Base-by-base conservation (phyloP, 2,329 filamentous ascomycete species). In the Botrytis aclada region DNA sequence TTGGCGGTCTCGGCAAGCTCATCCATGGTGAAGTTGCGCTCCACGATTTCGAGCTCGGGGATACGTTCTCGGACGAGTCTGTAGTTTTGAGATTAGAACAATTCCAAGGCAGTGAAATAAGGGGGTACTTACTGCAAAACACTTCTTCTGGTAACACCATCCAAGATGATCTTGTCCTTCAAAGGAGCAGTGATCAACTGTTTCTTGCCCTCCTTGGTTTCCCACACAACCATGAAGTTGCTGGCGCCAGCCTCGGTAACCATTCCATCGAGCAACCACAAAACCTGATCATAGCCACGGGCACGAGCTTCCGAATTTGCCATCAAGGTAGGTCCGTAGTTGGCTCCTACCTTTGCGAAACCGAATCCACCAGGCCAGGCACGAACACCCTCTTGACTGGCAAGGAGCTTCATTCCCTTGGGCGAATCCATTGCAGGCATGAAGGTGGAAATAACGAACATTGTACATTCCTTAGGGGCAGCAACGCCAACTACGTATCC, bases 311-410 rank as follows among this genome's bases (percentile, higher is more conserved):
- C 92, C 29, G 87, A 87, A 66, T 94, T 94, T 5, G 93, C 93
- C 71, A 93, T 86, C 71, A 98, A 86, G 32, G 89, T 91, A 29
- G 95, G 95, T 0, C 95, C 95, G 82, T 97, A 98, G 85, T 97
- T 98, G 74, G 95, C 95, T 71, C 95, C 95, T 47, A 98, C 88
- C 84, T 98, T 98, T 74, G 94, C 94, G 80, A 92, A 95, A 0
- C 95, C 95, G 81, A 97, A 97, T 16, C 95, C 95, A 74, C 95
- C 95, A 32, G 93, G 94, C 95, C 95, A 98, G 20, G 95, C 94
- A 76, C 95, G 91, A 73, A 97, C 90, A 82, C 97, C 93, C 77
- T 95, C 90, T 72, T 89, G 88, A 63, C 89, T 93, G 0, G 94
- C 95, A 80, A 95, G 88, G 63, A 97, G 88, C 78, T 88, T 91